Evolutionary conservation across 495 filamentous ascomycete genomes (phyloP).

Genomic region (Recurvomyces mirabilis): DNA sequence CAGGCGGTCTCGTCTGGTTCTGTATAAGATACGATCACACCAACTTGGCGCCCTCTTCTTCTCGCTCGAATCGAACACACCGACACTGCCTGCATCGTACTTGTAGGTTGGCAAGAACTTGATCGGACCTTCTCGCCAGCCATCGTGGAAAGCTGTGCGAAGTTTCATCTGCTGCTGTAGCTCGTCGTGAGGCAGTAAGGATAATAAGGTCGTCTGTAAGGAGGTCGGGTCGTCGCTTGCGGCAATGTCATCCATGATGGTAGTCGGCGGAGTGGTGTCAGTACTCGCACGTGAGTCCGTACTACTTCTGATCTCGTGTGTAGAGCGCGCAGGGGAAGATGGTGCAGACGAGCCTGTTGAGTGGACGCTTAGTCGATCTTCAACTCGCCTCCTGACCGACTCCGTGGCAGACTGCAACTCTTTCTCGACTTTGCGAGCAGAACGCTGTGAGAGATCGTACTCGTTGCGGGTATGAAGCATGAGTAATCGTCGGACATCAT

Average conservation of each 20-base stretch:
- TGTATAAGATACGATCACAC: conserved; percentile 93
- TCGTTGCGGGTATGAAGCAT: conserved; percentile 70
- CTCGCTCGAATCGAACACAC: conserved; percentile 86
- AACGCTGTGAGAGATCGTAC: conserved; percentile 42
- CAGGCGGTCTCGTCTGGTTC: conserved; percentile 58
- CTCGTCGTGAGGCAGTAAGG: conserved; percentile 83
- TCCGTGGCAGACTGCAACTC: conserved; percentile 23
- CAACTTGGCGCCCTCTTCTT: conserved; percentile 88
- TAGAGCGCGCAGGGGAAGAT: background rate
- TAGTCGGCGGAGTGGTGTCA: conserved; percentile 7
- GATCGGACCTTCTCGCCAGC: conserved; percentile 84
- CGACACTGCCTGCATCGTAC: conserved; percentile 91
- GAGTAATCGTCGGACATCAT: conserved; percentile 78
- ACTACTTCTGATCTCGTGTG: background rate
- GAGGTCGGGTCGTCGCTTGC: conserved; percentile 44
- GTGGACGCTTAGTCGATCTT: conserved; percentile 3
- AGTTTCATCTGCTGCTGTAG: conserved; percentile 60
- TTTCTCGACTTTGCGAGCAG: conserved; percentile 28
- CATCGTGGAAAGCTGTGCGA: conserved; percentile 72
- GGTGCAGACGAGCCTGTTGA: conserved; percentile 1
- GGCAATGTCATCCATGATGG: conserved; percentile 11
- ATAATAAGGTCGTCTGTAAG: conserved; percentile 74
- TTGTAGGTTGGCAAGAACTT: conserved; percentile 92
- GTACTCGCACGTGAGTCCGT: conserved; percentile 2
- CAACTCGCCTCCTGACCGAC: conserved; percentile 1